Evolutionary conservation across 2,329 filamentous ascomycete species (phyloP), one percentile per base, ranked within the genome.

Genomic region (Leptosphaerulina australis): DNA sequence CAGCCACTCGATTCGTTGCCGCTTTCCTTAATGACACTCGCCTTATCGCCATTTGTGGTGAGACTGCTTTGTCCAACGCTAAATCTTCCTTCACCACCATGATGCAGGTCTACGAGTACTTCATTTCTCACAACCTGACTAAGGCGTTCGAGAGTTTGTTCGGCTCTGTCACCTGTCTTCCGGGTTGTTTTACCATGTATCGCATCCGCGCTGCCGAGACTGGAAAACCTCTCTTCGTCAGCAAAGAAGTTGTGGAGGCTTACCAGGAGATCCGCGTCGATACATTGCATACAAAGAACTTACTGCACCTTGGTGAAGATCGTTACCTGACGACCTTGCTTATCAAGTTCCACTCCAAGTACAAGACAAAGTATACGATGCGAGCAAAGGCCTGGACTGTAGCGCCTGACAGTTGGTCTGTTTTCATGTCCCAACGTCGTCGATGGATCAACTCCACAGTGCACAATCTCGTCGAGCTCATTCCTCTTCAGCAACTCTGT

Each of bases 21-120:
- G 82, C 91, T 4, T 97, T 97, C 79, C 75, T 97, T 33, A 85
- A 94, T 66, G 94, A 99, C 71, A 96, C 92, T 20, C 87, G 90
- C 47, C 80, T 97, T n/a, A 93, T 97, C 67, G 94, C 88, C 46
- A 85, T 94, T 38, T 99, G 94, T 68, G 94, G 94, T 76, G 94
- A 99, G 76, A 99, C 94, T 0, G 88, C 88, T 12, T 81, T 99
- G 37, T 92, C 88, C 56, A 99, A 99, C 70, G 89, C 91, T 53
- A 97, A 97, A 74, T 83, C 88, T 5, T 97, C 93, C 1, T 91
- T 95, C 68, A 85, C 96, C 61, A 99, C 94, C 41, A 97, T 97
- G 93, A 99, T 99, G 72, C 94, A 99, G 76, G 93, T 99, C 25
- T 99, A 97, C 80, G 93, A 99, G 76, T 99, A 99, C 81, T 99